phyloP scores from a whole-genome alignment of 2,329 filamentous ascomycete species.

The Malbranchea cinnamomea region DNA sequence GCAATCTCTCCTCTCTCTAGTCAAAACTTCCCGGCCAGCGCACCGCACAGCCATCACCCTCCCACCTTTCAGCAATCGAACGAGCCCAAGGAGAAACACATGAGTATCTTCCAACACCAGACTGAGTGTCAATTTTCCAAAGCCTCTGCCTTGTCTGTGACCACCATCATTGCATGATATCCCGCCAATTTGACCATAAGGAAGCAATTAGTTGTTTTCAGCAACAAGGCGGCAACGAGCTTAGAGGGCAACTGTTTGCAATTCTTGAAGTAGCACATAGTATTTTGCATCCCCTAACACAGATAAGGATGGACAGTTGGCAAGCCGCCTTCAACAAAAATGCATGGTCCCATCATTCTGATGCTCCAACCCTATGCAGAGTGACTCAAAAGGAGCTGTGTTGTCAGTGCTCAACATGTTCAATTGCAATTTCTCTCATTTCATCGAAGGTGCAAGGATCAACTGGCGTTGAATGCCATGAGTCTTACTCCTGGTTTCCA shows the following conservation, averaged over 20 bases:
- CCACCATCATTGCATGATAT: slow-evolving; percentile 11
- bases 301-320: slow-evolving; percentile 7
- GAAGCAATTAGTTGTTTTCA: slow-evolving; percentile 10
- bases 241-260: slow-evolving; percentile 6
- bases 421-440: slow-evolving; percentile 19
- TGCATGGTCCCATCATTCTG: not conserved
- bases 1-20: slow-evolving; percentile 5
- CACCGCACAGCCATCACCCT: slow-evolving; percentile 10
- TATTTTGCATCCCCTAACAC: slow-evolving; percentile 12
- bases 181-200: slow-evolving; percentile 8
- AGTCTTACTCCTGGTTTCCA: slow-evolving; percentile 2
- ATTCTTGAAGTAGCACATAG: slow-evolving; percentile 11
- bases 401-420: slow-evolving; percentile 29
- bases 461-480: slow-evolving; percentile 9
- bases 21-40: slow-evolving; percentile 9
- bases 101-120: slow-evolving; percentile 4
- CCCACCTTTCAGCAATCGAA: slow-evolving; percentile 7
- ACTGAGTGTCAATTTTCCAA: slow-evolving; percentile 9
- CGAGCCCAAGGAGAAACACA: slow-evolving; percentile 4
- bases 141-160: slow-evolving; percentile 9
- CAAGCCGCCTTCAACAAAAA: slow-evolving; percentile 4
- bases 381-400: slow-evolving; percentile 18
- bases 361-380: slow-evolving; percentile 5
- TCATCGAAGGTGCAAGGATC: slow-evolving; percentile 26
- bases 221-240: slow-evolving; percentile 10